Conservation (phyloP, 2,329 filamentous ascomycete species). For the Cytospora chrysosperma region DNA sequence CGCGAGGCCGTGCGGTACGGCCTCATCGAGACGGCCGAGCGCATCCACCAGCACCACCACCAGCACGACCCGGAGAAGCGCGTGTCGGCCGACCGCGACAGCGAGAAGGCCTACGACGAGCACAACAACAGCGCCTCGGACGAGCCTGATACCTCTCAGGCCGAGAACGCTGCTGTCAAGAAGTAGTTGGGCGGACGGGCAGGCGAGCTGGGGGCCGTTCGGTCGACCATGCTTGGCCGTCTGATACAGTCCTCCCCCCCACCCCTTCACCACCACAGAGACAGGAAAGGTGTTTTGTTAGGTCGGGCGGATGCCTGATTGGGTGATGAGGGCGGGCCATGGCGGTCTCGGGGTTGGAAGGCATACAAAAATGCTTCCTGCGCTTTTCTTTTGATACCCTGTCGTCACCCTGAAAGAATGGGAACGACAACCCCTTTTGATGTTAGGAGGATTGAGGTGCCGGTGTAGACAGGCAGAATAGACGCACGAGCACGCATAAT, state of each 20-base stretch:
- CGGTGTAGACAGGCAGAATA: constrained; percentile 3
- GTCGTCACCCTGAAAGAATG: constrained; percentile 3
- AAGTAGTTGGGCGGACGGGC: background rate
- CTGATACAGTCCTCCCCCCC: no score
- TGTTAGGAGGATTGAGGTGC: constrained; percentile 10
- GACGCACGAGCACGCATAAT: background rate
- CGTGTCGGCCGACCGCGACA: constrained; percentile 8
- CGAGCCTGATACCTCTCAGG: constrained; percentile 6
- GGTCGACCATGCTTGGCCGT: no score
- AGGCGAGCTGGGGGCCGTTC: background rate
- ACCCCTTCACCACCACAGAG: no score
- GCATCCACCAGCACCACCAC: constrained; percentile 16
- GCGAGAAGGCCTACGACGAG: constrained; percentile 20
- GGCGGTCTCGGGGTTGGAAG: background rate
- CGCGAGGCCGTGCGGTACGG: constrained; percentile 41
- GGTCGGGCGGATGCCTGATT: no score
- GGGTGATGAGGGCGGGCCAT: background rate
- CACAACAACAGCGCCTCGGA: constrained; percentile 12
- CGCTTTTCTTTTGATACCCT: constrained; percentile 21
- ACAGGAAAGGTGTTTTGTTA: no score
- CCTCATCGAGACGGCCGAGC: constrained; percentile 28
- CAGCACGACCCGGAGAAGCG: constrained; percentile 10
- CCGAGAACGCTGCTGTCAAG: background rate
- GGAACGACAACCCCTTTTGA: constrained; percentile 17
- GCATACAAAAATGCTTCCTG: background rate